Base-by-base conservation (phyloP, 331 rosid species). In the Arachis monticola region DNA sequence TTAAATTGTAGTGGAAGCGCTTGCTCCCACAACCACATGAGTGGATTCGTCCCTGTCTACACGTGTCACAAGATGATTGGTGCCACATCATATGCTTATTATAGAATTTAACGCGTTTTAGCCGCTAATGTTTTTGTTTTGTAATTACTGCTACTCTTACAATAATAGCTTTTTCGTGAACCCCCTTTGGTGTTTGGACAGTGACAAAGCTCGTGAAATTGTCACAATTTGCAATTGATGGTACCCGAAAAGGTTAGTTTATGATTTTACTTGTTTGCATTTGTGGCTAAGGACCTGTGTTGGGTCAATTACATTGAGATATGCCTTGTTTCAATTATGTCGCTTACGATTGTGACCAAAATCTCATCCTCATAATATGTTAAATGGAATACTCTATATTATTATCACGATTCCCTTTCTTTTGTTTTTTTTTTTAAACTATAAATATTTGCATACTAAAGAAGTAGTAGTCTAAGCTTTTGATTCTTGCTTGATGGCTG, bases 161-260 rank as follows among this genome's bases (percentile, higher is more conserved):
- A 81, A 72, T 84, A 2, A 35, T 35, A 35, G 40, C 40, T 35
- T 89, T 89, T 91, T 84, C 90, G 88, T 83, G 91, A 17, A 17
- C 22, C 22, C 22, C 22, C 22, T 17, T 17, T 17, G 22, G 22
- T 17, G 22, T 17, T 17, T 17, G 22, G 22, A 17, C 88, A 74
- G 82, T 73, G 96, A 82, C 90, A 81, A 89, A 67, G 83, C 97
- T 89, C 97, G 97, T 91, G 97, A 89, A 60, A 60, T 55, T 85
- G 90, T 86, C 84, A 87, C 41, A 47, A 10, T 45, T 57, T 51
- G 83, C 64, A 72, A 81, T 60, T 60, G 55, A 53, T 67, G 13
- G 40, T 7, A 42, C 12, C 2, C 1, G 0, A 27, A 31, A 70
- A 73, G 69, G 70, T 45, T 60, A 51, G 35, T 80, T 80, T 80